A percentile compares a stretch with the other conserved stretches of the same genome.
These are phyloP conservation scores for Suhomyces vadensis DNA, from an alignment of 805 yeast species.

Conservation along the genomic window DNA sequence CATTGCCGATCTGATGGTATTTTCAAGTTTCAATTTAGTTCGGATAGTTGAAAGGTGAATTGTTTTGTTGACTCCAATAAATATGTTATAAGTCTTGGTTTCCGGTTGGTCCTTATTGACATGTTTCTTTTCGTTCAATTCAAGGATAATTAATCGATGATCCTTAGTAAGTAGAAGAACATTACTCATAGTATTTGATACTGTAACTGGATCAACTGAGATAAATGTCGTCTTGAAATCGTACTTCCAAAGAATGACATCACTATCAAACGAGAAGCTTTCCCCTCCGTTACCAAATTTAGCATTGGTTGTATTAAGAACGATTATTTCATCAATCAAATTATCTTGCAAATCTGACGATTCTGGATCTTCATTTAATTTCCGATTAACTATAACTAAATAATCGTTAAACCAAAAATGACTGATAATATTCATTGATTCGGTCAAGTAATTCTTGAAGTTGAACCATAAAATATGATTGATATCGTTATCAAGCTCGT, in stretches of 20 bases:
- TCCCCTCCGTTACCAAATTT: constrained; percentile 35
- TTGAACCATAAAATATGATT: constrained; percentile 44
- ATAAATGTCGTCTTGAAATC: constrained; percentile 28
- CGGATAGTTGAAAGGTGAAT: constrained; percentile 37
- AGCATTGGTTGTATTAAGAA: constrained; percentile 31
- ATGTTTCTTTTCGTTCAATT: constrained; percentile 16
- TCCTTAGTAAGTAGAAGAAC: constrained; percentile 33
- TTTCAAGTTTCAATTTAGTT: constrained; percentile 23
- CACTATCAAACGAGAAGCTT: constrained; percentile 36
- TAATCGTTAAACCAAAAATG: constrained; percentile 40
- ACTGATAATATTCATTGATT: constrained; percentile 32
- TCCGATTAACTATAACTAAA: constrained; percentile 35
- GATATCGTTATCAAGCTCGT: constrained; percentile 18
- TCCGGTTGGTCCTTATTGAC: constrained; percentile 5
- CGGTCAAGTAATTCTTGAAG: constrained; percentile 34
- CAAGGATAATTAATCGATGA: constrained; percentile 29
- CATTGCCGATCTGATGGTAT: constrained; percentile 25
- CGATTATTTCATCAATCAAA: constrained; percentile 37
- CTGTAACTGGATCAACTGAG: constrained; percentile 16
- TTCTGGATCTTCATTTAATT: constrained; percentile 16
- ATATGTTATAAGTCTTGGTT: constrained; percentile 24
- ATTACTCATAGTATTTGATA: constrained; percentile 7
- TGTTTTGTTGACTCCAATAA: constrained; percentile 30
- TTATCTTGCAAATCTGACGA: not conserved
- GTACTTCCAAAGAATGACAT: constrained; percentile 41